phyloP scores from a whole-genome alignment of 495 filamentous ascomycete species.

The Aspergillus panamensis region DNA sequence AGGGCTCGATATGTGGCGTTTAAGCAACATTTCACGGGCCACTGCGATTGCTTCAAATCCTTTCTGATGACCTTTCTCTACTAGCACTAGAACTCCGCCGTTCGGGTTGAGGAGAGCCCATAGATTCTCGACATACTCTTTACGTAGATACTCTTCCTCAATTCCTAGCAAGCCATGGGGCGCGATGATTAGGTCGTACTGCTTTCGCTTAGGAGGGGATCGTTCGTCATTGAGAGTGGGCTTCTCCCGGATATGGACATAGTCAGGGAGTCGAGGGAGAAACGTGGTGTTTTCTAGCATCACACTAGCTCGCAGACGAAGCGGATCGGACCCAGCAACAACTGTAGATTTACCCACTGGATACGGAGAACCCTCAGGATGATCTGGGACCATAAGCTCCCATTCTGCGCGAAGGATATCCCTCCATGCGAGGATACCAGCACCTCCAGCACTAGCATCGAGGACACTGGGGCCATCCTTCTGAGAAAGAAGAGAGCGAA shows the following conservation, averaged over 20 bases:
- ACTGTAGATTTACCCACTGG: conserved; percentile 61
- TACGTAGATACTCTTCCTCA: conserved; percentile 68
- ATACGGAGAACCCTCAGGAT: conserved; percentile 34
- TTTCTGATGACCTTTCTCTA: conserved; percentile 87
- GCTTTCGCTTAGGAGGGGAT: conserved; percentile 59
- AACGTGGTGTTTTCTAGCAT: conserved; percentile 89
- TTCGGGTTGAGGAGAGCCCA: conserved; percentile 82
- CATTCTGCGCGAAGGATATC: conserved; percentile 78
- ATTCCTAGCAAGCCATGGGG: conserved; percentile 76
- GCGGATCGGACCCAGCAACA: conserved; percentile 55
- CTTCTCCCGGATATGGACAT: conserved; percentile 57
- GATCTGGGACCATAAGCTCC: conserved; percentile 54
- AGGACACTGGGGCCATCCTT: conserved; percentile 73
- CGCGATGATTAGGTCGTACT: conserved; percentile 86
- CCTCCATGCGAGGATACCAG: conserved; percentile 80
- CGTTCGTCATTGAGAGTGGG: conserved; percentile 45
- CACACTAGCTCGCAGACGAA: conserved; percentile 71
- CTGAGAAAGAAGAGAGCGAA: conserved; percentile 61
- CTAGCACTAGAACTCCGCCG: conserved; percentile 80
- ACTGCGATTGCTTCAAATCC: conserved; percentile 91
- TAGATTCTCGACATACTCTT: conserved; percentile 73
- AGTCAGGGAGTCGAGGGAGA: conserved; percentile 88
- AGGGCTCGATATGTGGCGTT: conserved; percentile 69
- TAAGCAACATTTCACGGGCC: conserved; percentile 72
- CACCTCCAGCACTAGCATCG: conserved; percentile 82